Base-by-base conservation (phyloP, 306 rosid genomes). In the Echinosophora koreensis region DNA sequence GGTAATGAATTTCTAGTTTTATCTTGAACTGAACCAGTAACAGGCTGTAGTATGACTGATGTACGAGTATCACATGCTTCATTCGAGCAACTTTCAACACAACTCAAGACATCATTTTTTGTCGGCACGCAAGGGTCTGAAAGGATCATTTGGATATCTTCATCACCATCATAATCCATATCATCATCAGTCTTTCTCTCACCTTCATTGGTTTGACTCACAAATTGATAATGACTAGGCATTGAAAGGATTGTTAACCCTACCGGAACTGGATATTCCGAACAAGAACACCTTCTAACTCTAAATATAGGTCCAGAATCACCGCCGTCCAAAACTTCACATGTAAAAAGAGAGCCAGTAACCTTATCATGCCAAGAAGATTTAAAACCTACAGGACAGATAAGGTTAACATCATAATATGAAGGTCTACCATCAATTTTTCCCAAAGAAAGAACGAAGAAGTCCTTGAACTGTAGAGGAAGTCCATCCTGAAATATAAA, bases 351-450 rank as follows among this genome's bases (percentile, higher is more conserved):
- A 69, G 99, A 96, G 49, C 97, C 94, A 44, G 99, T 92, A 78
- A 93, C 80, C 78, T 66, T 89, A 84, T 96, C 99, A 78, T 96
- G 99, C 99, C 98, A 96, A 79, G 91, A 89, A 63, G 96, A 91
- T 86, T 72, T 89, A 80, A 83, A 92, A 76, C 99, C 99, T 59
- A 92, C 58, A 12, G 99, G 98, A 84, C 77, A 89, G 73, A 90
- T 86, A 71, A 70, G 69, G 72, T 86, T 86, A 73, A 74, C 90
- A 84, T 85, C 92, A 78, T 77, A 83, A 89, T 93, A 96, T 44
- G 96, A 79, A 71, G 91, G 83, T 86, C 98, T 87, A 37, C 49
- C 81, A 87, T 92, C 99, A 85, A 84, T 80, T 83, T 96, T 87
- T 73, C 99, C 99, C 84, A 87, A 80, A 49, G 91, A 93, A 83